phyloP scores from a whole-genome alignment of 2,329 filamentous ascomycete species.

The Aureobasidium sp. region DNA sequence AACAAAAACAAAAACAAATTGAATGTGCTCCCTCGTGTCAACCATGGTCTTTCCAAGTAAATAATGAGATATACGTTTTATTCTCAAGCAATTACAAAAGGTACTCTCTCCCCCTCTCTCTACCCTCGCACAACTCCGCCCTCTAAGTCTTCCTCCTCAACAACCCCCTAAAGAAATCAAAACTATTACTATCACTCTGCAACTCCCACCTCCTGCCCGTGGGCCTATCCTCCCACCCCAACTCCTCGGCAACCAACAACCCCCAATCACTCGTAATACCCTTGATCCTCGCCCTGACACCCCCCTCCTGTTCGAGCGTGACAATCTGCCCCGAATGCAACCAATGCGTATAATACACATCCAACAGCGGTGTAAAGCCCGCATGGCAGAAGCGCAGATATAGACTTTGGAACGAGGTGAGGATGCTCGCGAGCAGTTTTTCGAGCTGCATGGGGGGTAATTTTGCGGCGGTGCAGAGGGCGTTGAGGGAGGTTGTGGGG shows the following conservation, averaged over 20 bases:
- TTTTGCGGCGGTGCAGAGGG: conserved; percentile 46
- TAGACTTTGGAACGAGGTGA: conserved; percentile 67
- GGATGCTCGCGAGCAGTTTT: conserved; percentile 68
- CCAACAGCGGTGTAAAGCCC: conserved; percentile 72
- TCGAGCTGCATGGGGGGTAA: conserved; percentile 60
- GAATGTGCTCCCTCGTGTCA: too few relatives aligned
- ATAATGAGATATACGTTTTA: too few relatives aligned
- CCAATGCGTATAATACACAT: conserved; percentile 74
- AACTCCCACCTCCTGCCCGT: conserved; percentile 75
- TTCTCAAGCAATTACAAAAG: too few relatives aligned
- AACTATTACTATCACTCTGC: conserved; percentile 96
- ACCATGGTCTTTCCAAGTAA: too few relatives aligned
- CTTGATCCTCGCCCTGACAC: conserved; percentile 63
- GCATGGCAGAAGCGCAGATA: conserved; percentile 65
- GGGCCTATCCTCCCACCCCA: conserved; percentile 59
- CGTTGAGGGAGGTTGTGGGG: conserved; percentile 79
- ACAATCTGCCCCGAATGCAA: conserved; percentile 62
- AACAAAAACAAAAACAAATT: too few relatives aligned
- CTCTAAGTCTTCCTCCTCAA: conserved; percentile 59
- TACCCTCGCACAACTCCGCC: background rate
- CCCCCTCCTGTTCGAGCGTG: conserved; percentile 72
- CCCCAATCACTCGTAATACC: conserved; percentile 93
- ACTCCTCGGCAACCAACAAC: conserved; percentile 72
- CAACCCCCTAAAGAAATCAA: conserved; percentile 90
- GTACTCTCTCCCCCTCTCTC: background rate